phyloP scores from a whole-genome alignment of 2,329 filamentous ascomycete genomes.

The Mycocentrospora acerina region DNA sequence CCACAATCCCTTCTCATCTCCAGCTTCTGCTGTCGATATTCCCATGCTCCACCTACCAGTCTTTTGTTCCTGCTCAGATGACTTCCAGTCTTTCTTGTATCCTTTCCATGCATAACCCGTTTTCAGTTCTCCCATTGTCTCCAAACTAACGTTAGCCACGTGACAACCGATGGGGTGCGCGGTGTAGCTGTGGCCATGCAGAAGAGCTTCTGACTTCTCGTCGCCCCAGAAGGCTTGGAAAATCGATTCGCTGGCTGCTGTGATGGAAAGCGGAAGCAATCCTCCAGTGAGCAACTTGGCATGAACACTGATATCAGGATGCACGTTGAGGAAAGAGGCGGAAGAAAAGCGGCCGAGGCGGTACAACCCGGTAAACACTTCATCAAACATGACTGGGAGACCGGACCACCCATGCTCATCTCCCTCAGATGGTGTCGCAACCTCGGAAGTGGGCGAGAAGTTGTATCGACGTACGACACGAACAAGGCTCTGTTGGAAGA shows the following conservation, averaged over 20 bases:
- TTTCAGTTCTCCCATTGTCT: constrained; percentile 49
- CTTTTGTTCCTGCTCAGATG: neutral
- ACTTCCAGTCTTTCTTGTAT: constrained; percentile 5
- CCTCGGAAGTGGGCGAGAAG: constrained; percentile 45
- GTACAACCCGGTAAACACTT: constrained; percentile 85
- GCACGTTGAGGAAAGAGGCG: constrained; percentile 66
- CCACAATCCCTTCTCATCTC: constrained; percentile 52
- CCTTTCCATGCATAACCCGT: constrained; percentile 9
- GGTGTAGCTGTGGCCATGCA: constrained; percentile 87
- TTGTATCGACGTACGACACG: constrained; percentile 65
- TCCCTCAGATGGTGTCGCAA: neutral
- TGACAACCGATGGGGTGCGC: constrained; percentile 80
- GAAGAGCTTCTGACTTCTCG: constrained; percentile 74
- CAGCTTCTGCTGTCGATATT: too few relatives aligned
- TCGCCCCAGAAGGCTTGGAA: constrained; percentile 70
- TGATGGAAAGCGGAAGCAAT: constrained; percentile 73
- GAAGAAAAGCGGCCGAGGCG: constrained; percentile 73
- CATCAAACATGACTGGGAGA: constrained; percentile 78
- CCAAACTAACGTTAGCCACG: constrained; percentile 69
- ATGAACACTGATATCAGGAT: constrained; percentile 77
- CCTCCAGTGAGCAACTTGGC: constrained; percentile 84
- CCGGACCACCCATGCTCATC: constrained; percentile 61
- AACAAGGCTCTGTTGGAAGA: constrained; percentile 75
- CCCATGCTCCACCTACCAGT: neutral
- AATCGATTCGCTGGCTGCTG: constrained; percentile 71